Conservation (phyloP, 257 asterid genomes). For the Ocimum tenuiflorum region DNA sequence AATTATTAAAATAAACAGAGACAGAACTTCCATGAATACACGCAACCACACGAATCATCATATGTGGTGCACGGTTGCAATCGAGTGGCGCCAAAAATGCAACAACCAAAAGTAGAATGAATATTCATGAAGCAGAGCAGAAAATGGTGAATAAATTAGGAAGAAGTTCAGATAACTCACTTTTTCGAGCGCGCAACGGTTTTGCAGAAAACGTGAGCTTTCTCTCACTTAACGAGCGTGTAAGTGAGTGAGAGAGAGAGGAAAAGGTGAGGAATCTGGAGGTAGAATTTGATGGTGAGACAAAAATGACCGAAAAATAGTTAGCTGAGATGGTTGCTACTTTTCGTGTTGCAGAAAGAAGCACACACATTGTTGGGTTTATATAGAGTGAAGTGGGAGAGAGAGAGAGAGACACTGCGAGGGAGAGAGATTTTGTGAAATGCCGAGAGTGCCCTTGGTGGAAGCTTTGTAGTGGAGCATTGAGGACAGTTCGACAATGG, state of each 20-base stretch:
- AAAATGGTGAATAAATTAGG: too few relatives aligned
- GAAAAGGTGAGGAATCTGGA: too few relatives aligned
- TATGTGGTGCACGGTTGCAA: too few relatives aligned
- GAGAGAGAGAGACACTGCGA: too few relatives aligned
- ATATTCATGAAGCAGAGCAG: too few relatives aligned
- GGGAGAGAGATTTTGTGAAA: neutral
- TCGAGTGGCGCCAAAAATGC: too few relatives aligned
- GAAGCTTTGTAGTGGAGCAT: slow-evolving; percentile 22
- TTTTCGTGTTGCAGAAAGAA: neutral
- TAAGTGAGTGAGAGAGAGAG: neutral
- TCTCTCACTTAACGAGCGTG: slow-evolving; percentile 1
- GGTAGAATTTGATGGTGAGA: neutral
- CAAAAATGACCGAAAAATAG: neutral
- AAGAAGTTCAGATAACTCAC: too few relatives aligned
- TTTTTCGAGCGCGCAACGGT: neutral
- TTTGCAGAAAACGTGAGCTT: slow-evolving; percentile 13
- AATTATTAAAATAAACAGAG: neutral
- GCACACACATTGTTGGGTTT: too few relatives aligned
- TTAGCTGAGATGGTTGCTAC: neutral
- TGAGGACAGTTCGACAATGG: slow-evolving; percentile 13
- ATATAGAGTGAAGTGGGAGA: slow-evolving; percentile 12
- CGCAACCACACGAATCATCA: too few relatives aligned
- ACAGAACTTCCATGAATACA: neutral
- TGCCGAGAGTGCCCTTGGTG: slow-evolving; percentile 24
- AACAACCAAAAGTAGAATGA: too few relatives aligned